These are phyloP conservation scores for Ormosia semicastrata DNA, from an alignment of 306 rosid species.

Conservation along the genomic window DNA sequence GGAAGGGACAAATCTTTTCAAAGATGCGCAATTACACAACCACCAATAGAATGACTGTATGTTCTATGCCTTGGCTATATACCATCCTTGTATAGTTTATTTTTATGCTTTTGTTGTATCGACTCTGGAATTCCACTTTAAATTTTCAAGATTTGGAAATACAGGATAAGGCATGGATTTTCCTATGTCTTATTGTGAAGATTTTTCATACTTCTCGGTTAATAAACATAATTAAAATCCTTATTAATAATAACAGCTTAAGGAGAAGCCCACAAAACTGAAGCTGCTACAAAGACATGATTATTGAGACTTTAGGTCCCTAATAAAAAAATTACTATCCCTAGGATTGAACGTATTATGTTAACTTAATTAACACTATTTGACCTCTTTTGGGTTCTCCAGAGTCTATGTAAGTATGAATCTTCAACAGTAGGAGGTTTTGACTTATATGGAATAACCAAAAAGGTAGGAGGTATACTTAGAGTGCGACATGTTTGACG, in stretches of 20 bases:
- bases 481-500: not conserved
- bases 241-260: not conserved
- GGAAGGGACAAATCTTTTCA: constrained; percentile 99
- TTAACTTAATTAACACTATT: not conserved
- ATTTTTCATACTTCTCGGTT: not conserved
- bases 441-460: not conserved
- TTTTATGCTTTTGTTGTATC: constrained; percentile 4
- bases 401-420: not conserved
- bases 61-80: constrained; percentile 27
- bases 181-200: not conserved
- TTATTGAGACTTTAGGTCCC: not conserved
- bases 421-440: not conserved
- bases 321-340: not conserved
- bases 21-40: constrained; percentile 97
- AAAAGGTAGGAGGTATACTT: not conserved
- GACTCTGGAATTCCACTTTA: not conserved
- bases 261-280: not conserved
- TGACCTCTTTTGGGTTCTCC: not conserved
- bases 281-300: not conserved
- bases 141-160: not conserved
- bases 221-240: not conserved
- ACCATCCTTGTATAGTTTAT: not conserved
- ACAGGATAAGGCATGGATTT: not conserved
- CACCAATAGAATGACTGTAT: constrained; percentile 99
- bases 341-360: not conserved